Percentiles rank a stretch among this genome's conserved stretches.
phyloP scores from a whole-genome alignment of 2,329 filamentous ascomycete species.

The Colletotrichum orbiculare region DNA sequence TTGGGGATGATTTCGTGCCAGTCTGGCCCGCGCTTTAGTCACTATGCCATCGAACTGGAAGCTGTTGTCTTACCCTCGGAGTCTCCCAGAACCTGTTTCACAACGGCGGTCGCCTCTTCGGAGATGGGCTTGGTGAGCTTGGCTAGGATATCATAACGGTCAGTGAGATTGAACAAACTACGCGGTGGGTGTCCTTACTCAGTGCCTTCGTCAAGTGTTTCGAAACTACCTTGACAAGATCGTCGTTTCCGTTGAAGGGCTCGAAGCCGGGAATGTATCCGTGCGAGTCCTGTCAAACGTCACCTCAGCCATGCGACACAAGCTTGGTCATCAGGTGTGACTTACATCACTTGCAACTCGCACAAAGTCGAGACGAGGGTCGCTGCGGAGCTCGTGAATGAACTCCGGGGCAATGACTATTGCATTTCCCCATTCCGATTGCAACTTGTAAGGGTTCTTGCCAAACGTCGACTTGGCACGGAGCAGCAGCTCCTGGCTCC shows the following conservation, averaged over 20 bases:
- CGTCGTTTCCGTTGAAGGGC: background rate
- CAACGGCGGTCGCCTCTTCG: slow-evolving; percentile 3
- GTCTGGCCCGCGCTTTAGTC: background rate
- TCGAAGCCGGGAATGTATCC: slow-evolving; percentile 22
- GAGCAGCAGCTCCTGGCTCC: slow-evolving; percentile 14
- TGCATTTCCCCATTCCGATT: slow-evolving; percentile 17
- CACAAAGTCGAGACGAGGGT: slow-evolving; percentile 7
- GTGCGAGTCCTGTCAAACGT: background rate
- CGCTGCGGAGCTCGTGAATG: slow-evolving; percentile 19
- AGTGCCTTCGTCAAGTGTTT: slow-evolving; percentile 25
- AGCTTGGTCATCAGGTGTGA: too few species aligned
- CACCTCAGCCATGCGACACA: background rate
- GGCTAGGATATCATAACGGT: background rate
- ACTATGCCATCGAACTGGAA: accelerated
- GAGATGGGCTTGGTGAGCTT: slow-evolving; percentile 29
- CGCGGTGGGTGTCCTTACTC: background rate
- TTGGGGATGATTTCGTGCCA: slow-evolving; percentile 34
- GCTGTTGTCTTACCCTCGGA: background rate
- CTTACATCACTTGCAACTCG: slow-evolving; percentile 5
- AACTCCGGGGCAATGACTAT: slow-evolving; percentile 18
- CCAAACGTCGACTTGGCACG: slow-evolving; percentile 9
- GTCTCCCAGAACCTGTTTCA: slow-evolving; percentile 8
- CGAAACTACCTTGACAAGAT: background rate
- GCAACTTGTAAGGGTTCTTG: slow-evolving; percentile 6
- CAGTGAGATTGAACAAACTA: accelerated